A percentile compares a stretch with the other conserved stretches of the same genome.
phyloP scores from a whole-genome alignment of 1,284 basidiomycete species.

The Xerocomus amazonicus region DNA sequence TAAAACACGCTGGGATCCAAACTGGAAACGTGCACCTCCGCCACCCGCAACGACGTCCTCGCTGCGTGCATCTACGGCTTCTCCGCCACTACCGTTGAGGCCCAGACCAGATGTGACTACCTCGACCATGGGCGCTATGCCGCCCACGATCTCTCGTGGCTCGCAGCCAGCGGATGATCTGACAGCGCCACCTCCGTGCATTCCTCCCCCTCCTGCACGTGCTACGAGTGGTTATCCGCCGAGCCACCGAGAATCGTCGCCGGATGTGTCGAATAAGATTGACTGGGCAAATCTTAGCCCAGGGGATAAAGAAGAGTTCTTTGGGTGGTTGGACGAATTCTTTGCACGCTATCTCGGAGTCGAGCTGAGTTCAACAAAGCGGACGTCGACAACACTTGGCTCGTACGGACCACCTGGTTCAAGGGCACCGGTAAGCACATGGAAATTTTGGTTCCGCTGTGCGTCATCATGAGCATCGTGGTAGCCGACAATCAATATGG shows the following conservation, averaged over 20 bases:
- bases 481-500: slow-evolving; percentile 20
- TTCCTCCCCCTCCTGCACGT: slow-evolving; percentile 5
- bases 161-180: slow-evolving; percentile 6
- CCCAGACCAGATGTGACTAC: slow-evolving; percentile 9
- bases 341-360: slow-evolving; percentile 46
- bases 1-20: slow-evolving; percentile 59
- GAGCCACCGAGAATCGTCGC: slow-evolving; percentile 4
- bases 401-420: not conserved
- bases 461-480: slow-evolving; percentile 2
- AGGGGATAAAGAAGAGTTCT: slow-evolving; percentile 69
- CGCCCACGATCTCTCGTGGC: slow-evolving; percentile 3
- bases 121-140: not conserved
- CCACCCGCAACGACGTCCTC: slow-evolving; percentile 11
- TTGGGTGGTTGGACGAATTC: slow-evolving; percentile 75
- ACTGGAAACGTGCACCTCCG: slow-evolving; percentile 30
- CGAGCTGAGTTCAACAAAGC: slow-evolving; percentile 14
- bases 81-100: slow-evolving; percentile 20
- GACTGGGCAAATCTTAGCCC: slow-evolving; percentile 66
- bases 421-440: slow-evolving; percentile 15
- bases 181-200: not conserved
- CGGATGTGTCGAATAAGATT: slow-evolving; percentile 33
- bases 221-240: slow-evolving; percentile 25
- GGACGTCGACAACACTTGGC: not conserved
- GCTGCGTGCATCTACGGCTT: slow-evolving; percentile 8
- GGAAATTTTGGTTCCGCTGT: not conserved